These are phyloP conservation scores for Penicillium sp. DNA, from an alignment of 2,329 filamentous ascomycete genomes.

Conservation along the genomic window DNA sequence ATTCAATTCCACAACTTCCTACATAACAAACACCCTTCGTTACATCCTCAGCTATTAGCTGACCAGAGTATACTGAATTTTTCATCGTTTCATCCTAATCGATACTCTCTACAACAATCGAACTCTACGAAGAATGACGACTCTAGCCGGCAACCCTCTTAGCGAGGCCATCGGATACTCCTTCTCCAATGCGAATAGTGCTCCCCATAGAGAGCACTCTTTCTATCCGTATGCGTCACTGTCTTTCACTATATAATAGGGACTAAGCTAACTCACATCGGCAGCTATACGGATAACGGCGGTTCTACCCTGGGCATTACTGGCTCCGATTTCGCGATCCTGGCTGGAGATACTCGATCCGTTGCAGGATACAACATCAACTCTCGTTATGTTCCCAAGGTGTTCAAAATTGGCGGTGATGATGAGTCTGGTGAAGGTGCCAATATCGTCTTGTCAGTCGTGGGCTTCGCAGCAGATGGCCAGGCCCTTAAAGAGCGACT, in stretches of 20 bases:
- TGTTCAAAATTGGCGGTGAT: slow-evolving; percentile 92
- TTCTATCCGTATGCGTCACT: slow-evolving; percentile 77
- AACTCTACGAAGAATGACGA: too few relatives aligned
- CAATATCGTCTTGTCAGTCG: slow-evolving; percentile 81
- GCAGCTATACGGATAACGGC: slow-evolving; percentile 85
- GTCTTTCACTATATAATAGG: too few relatives aligned
- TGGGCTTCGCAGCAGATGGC: slow-evolving; percentile 91
- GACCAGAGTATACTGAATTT: too few relatives aligned
- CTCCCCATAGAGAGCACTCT: slow-evolving; percentile 64
- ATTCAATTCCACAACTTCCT: slow-evolving; percentile 8
- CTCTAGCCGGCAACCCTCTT: slow-evolving; percentile 43
- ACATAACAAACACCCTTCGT: slow-evolving; percentile 1
- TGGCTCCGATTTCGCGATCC: slow-evolving; percentile 86
- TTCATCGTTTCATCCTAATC: slow-evolving; percentile 2
- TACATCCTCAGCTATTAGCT: too few relatives aligned
- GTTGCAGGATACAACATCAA: slow-evolving; percentile 98
- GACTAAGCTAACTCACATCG: background rate
- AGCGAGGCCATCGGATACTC: slow-evolving; percentile 53
- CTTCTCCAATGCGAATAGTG: slow-evolving; percentile 48
- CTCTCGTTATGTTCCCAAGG: slow-evolving; percentile 86
- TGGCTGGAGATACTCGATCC: slow-evolving; percentile 92
- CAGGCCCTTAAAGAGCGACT: slow-evolving; percentile 87
- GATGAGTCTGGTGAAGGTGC: slow-evolving; percentile 76
- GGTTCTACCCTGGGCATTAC: slow-evolving; percentile 92
- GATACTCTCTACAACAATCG: too few relatives aligned